phyloP scores from a whole-genome alignment of 2,329 filamentous ascomycete genomes.

The Colletotrichum sidae region DNA sequence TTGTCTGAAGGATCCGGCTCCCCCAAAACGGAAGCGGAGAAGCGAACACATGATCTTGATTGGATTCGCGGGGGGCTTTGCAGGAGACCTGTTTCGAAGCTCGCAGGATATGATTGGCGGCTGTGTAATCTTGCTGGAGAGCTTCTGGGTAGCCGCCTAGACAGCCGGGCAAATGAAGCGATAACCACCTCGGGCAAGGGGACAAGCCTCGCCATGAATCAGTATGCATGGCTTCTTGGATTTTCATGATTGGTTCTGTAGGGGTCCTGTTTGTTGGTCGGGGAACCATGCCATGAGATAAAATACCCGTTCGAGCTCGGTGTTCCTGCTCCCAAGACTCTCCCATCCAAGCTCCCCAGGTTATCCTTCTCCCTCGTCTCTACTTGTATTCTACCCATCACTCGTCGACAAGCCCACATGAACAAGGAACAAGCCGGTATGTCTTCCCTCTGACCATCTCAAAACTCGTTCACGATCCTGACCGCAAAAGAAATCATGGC shows the following conservation, averaged over 20 bases:
- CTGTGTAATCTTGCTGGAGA: too few species aligned
- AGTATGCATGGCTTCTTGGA: too few species aligned
- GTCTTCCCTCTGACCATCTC: not conserved
- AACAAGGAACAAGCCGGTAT: conserved; percentile 10
- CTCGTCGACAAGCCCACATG: conserved; percentile 2
- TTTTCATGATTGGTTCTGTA: too few species aligned
- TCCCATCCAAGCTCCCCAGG: not conserved
- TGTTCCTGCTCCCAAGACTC: not conserved
- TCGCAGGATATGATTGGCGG: too few species aligned
- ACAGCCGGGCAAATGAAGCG: too few species aligned
- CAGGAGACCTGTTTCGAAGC: not conserved
- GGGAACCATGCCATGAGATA: too few species aligned
- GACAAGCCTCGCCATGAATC: too few species aligned
- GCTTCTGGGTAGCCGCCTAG: too few species aligned
- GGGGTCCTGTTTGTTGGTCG: too few species aligned
- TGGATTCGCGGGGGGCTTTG: not conserved
- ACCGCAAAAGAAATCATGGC: conserved; percentile 16
- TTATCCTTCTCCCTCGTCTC: not conserved
- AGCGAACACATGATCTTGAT: not conserved
- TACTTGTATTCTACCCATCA: not conserved
- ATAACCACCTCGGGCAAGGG: too few species aligned
- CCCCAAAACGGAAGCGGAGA: conserved; percentile 8
- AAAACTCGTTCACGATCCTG: too few species aligned
- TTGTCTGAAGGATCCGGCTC: conserved; percentile 20
- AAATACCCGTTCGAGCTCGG: too few species aligned